Evolutionary conservation across 805 yeast species (phyloP), one percentile per base, ranked within the genome.

Genomic region (Candida verbasci): DNA sequence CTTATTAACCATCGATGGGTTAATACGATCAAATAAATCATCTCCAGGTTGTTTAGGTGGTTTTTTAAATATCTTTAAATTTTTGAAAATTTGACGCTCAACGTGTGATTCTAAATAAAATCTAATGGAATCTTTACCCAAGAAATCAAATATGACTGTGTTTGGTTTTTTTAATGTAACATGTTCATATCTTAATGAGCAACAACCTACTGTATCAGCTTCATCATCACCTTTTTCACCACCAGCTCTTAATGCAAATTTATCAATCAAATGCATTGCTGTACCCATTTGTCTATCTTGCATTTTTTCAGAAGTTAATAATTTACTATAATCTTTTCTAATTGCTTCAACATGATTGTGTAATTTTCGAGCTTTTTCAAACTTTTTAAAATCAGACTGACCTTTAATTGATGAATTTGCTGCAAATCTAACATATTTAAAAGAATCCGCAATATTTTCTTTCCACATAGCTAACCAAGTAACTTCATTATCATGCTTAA

Each of bases 401-500:
- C 97, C 97, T 60, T 89, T 91, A 44, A 91, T 65, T 1, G 95
- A 82, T 0, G 97, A 89, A 47, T 78, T 86, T 15, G 91, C 93
- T 4, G 96, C 95, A 59, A 91, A 78, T 53, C 95, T 70, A 35
- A 91, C 97, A 55, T 91, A 91, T 58, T 91, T 91, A 49, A 80
- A 76, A 20, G 82, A 72, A 46, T 83, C 85, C 33, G 86, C 78
- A 47, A 91, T 85, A 53, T 91, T 91, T 60, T 91, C 97, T 55
- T 83, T 80, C 97, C 97, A 91, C 85, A 82, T 88, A 0, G 97
- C 97, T 37, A 91, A 69, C 98, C 98, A 91, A 9, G 91, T 79
- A 18, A 89, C 97, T 0, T 88, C 81, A 48, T 83, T 82, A 56
- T 91, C 97, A 56, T 89, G 94, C 46, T 74, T 74, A 17, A 91